phyloP scores from a whole-genome alignment of 202 grass and related monocot species.

The Carex sylvatica region DNA sequence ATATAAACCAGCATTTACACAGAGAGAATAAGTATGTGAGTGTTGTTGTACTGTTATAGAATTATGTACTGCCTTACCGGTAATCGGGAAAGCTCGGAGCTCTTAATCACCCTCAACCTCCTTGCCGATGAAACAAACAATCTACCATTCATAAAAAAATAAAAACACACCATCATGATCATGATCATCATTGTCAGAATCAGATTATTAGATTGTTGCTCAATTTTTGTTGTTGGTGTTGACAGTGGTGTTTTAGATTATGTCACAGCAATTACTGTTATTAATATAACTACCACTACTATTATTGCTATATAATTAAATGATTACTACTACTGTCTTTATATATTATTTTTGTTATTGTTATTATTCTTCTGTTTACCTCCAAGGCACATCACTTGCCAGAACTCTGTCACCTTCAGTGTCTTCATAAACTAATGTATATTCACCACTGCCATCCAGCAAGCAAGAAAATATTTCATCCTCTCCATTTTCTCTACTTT shows the following conservation, averaged over 20 bases:
- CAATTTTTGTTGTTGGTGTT: neutral
- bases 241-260: neutral
- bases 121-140: slow-evolving; percentile 70
- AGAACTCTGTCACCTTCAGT: slow-evolving; percentile 79
- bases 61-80: slow-evolving; percentile 31
- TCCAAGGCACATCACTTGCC: slow-evolving; percentile 82
- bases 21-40: neutral
- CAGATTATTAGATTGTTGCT: neutral
- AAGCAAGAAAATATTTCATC: slow-evolving; percentile 68
- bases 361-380: slow-evolving; percentile 41
- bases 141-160: slow-evolving; percentile 47
- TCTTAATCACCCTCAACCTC: slow-evolving; percentile 87
- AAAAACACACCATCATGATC: neutral
- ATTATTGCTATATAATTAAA: neutral
- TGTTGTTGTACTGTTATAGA: neutral
- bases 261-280: neutral
- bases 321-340: neutral
- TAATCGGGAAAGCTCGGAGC: slow-evolving; percentile 62
- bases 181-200: neutral
- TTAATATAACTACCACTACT: neutral
- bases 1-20: neutral
- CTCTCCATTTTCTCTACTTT: slow-evolving; percentile 35
- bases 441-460: slow-evolving; percentile 83
- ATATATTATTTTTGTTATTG: neutral
- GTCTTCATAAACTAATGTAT: slow-evolving; percentile 88